Evolutionary conservation across 75 land plant species (phyloP).

Genomic region (Pinus tabuliformis): DNA sequence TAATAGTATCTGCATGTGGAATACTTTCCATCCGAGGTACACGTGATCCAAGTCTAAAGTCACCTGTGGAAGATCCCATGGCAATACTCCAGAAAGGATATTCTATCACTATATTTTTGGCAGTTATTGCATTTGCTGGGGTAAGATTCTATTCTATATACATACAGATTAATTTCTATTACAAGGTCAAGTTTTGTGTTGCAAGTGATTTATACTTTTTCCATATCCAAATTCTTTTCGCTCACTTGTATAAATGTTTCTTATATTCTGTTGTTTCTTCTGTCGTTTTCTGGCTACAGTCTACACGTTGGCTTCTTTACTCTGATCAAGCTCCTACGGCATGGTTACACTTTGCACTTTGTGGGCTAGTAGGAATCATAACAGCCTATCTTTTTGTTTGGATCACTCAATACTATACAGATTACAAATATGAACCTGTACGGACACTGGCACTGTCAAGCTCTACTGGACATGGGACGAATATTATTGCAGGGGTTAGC

Average conservation of each 20-base stretch:
- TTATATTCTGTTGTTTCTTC: not conserved
- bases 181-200: not conserved
- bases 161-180: not conserved
- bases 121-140: conserved; percentile 82
- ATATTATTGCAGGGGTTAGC: conserved; percentile 96
- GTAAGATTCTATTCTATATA: conserved; percentile 40
- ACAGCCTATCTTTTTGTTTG: conserved; percentile 94
- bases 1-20: conserved; percentile 91
- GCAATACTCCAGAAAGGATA: conserved; percentile 96
- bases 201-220: not conserved
- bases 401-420: conserved; percentile 98
- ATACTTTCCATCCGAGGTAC: conserved; percentile 81
- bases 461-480: conserved; percentile 97
- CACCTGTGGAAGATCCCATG: conserved; percentile 93
- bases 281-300: conserved; percentile 45
- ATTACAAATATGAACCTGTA: conserved; percentile 97
- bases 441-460: conserved; percentile 86
- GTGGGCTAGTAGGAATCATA: conserved; percentile 96
- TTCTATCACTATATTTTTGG: conserved; percentile 81
- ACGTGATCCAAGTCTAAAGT: conserved; percentile 59
- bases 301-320: conserved; percentile 94
- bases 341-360: conserved; percentile 96
- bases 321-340: conserved; percentile 98
- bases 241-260: not conserved
- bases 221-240: not conserved